These are phyloP conservation scores for Cyclotella atomus DNA, from an alignment of 108 stramenopile species.

Conservation along the genomic window DNA sequence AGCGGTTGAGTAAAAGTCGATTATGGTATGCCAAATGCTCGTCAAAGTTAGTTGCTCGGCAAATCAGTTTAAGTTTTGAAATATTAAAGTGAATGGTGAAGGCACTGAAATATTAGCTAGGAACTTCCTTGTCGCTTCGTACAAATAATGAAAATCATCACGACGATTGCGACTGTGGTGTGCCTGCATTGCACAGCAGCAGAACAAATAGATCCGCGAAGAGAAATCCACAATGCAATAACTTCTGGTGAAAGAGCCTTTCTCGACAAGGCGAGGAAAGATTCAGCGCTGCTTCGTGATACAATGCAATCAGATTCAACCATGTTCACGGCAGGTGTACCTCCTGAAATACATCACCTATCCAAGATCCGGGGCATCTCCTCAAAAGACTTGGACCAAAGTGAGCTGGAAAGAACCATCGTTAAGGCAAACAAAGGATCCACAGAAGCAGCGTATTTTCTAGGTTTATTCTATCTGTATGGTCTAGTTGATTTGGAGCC, in stretches of 20 bases:
- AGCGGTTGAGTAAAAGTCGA: background rate
- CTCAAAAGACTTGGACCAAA: background rate
- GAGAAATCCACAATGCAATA: constrained; percentile 7
- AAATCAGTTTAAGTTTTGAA: constrained; percentile 4
- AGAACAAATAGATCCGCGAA: background rate
- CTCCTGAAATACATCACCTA: background rate
- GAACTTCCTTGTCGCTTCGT: too few relatives aligned
- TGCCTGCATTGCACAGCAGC: background rate
- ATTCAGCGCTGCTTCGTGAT: too few relatives aligned
- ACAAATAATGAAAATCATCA: background rate
- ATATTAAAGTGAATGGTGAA: too few relatives aligned
- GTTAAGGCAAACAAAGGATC: constrained; percentile 1
- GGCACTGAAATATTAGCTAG: too few relatives aligned
- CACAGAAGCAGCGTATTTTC: constrained; percentile 11
- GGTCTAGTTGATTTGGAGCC: constrained; percentile 9
- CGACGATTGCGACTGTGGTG: background rate
- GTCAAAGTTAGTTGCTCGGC: too few relatives aligned
- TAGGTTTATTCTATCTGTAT: constrained; percentile 23
- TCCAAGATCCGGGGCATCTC: background rate
- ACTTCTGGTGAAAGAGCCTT: constrained; percentile 17
- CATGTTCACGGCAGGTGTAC: too few relatives aligned
- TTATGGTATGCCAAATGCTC: background rate
- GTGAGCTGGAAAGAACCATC: background rate
- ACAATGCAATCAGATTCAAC: too few relatives aligned
- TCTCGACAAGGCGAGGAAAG: background rate